A percentile compares a stretch with the other conserved stretches of the same genome.
These are phyloP conservation scores for Schizochytrium sp. DNA, from an alignment of 108 stramenopile species.

Conservation along the genomic window DNA sequence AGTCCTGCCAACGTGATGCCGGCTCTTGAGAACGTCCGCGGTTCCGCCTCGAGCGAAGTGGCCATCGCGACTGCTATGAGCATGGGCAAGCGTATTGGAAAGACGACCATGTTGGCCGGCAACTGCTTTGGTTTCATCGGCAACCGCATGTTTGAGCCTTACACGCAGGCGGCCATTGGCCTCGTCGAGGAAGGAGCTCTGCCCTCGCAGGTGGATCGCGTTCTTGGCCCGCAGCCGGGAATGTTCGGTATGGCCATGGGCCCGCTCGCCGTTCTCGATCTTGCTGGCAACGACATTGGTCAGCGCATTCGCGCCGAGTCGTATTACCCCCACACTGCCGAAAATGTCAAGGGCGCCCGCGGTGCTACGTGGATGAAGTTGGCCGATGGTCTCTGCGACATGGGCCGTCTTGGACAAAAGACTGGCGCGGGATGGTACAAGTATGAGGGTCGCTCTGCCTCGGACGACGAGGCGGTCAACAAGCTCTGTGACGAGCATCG, in stretches of 20 bases:
- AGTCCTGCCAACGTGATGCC: conserved; percentile 87
- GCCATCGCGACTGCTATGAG: conserved; percentile 60
- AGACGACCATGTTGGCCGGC: conserved; percentile 82
- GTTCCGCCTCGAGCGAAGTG: conserved; percentile 44
- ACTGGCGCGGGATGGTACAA: conserved; percentile 34
- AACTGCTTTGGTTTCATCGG: conserved; percentile 96
- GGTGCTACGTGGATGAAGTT: background rate
- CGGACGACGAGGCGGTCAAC: conserved; percentile 29
- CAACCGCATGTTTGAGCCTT: conserved; percentile 83
- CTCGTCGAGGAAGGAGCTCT: conserved; percentile 56
- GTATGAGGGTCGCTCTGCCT: conserved; percentile 30
- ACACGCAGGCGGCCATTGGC: conserved; percentile 58
- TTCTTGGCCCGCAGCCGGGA: conserved; percentile 28
- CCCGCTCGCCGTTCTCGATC: conserved; percentile 77
- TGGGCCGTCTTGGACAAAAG: conserved; percentile 72
- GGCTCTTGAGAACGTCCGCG: conserved; percentile 79
- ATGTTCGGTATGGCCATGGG: conserved; percentile 78
- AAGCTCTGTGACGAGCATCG: conserved; percentile 31
- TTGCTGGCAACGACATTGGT: conserved; percentile 93
- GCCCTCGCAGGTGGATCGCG: conserved; percentile 61
- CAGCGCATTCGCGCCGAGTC: conserved; percentile 5
- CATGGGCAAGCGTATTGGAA: conserved; percentile 71
- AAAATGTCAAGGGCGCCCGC: conserved; percentile 56
- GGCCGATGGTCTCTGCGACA: conserved; percentile 66
- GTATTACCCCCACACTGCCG: conserved; percentile 53